A percentile compares a stretch with the other conserved stretches of the same genome.
Evolutionary conservation across 345 rosid genomes (phyloP).

Genomic region (Ceriops tagal): DNA sequence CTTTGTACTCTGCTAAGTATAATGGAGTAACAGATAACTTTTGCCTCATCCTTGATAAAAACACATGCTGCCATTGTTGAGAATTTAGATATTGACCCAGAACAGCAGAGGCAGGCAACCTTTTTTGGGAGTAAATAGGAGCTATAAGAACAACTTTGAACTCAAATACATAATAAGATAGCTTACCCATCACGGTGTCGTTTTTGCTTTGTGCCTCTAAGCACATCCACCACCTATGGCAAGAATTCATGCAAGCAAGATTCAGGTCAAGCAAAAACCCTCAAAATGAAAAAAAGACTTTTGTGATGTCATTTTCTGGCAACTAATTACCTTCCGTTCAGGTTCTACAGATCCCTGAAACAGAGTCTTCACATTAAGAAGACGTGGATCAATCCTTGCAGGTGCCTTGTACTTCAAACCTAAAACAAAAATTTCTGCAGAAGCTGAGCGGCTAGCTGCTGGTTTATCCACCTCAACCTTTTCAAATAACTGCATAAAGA

Average conservation of each 20-base stretch:
- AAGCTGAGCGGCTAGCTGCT: constrained; percentile 81
- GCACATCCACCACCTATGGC: constrained; percentile 75
- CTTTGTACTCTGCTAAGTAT: not conserved
- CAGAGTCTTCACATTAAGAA: constrained; percentile 73
- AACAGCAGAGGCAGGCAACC: not conserved
- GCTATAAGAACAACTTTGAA: not conserved
- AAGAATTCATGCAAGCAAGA: constrained; percentile 13
- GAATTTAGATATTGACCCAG: not conserved
- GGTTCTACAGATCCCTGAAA: constrained; percentile 75
- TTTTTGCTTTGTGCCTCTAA: constrained; percentile 65
- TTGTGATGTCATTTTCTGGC: not conserved
- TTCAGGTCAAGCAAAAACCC: not conserved
- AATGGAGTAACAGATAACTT: not conserved
- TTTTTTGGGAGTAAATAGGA: not conserved
- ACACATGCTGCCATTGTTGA: not conserved
- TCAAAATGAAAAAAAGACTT: not conserved
- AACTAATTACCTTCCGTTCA: constrained; percentile 45
- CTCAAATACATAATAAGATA: not conserved
- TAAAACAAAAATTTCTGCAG: constrained; percentile 87
- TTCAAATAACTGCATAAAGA: constrained; percentile 62
- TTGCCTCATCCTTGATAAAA: not conserved
- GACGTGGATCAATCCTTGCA: constrained; percentile 81
- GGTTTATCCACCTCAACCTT: constrained; percentile 96
- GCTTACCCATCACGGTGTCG: constrained; percentile 82
- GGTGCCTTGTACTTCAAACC: constrained; percentile 89